Percentiles rank a stretch among this genome's conserved stretches.
phyloP scores from a whole-genome alignment of 2,329 filamentous ascomycete species.

The Pseudogymnoascus sp. region DNA sequence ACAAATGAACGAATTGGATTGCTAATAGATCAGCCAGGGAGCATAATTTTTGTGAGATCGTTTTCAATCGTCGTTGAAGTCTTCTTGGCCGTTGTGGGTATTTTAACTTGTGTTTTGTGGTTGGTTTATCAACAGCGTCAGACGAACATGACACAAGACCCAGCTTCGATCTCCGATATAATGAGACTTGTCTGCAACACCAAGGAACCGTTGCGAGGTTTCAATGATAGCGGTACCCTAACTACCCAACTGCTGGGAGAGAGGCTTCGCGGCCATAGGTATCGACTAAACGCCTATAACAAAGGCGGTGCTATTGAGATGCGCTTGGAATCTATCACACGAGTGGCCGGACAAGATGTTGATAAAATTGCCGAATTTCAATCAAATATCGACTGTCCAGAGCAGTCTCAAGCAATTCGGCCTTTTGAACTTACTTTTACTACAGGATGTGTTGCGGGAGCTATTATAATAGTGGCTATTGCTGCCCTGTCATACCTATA shows the following conservation, averaged over 20 bases:
- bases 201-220: neutral
- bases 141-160: conserved; percentile 23
- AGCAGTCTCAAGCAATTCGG: conserved; percentile 11
- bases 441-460: conserved; percentile 11
- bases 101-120: conserved; percentile 18
- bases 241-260: neutral
- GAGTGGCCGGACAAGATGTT: neutral
- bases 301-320: neutral
- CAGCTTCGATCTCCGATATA: conserved; percentile 24
- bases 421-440: conserved; percentile 16
- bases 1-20: neutral
- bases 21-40: conserved; percentile 4
- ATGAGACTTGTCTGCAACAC: conserved; percentile 20
- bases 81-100: conserved; percentile 19
- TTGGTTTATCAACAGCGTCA: conserved; percentile 15
- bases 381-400: neutral
- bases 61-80: conserved; percentile 25
- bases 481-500: conserved; percentile 13
- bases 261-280: neutral
- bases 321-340: neutral
- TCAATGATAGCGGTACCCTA: conserved; percentile 9
- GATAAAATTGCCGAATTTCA: neutral
- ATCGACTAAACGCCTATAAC: neutral
- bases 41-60: conserved; percentile 20
- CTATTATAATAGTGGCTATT: conserved; percentile 8